phyloP scores from a whole-genome alignment of 345 rosid genomes.

The Toxicodendron radicans region DNA sequence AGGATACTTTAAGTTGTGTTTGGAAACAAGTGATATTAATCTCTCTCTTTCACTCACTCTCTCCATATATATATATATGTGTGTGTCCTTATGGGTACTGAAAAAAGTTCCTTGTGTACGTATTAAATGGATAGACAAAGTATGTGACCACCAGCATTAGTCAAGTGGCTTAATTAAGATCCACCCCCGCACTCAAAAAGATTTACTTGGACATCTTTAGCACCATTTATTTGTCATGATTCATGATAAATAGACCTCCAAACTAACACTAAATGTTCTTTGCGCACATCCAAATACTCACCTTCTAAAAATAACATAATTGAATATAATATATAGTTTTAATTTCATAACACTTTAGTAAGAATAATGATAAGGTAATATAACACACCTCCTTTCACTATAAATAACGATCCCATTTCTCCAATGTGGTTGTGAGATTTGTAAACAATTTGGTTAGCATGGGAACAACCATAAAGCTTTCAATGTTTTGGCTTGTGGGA shows the following conservation, averaged over 20 bases:
- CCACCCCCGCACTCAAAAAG: not conserved
- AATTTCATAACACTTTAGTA: too few relatives aligned
- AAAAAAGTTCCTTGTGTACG: too few relatives aligned
- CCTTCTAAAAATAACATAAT: too few relatives aligned
- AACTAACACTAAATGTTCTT: constrained; percentile 26
- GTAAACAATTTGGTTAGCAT: not conserved
- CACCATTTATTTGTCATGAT: constrained; percentile 16
- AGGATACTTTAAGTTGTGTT: too few relatives aligned
- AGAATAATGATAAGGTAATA: not conserved
- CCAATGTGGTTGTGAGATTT: not conserved
- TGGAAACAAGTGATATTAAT: too few relatives aligned
- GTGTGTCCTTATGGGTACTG: too few relatives aligned
- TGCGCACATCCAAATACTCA: too few relatives aligned
- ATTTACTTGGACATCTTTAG: constrained; percentile 9
- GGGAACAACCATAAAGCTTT: not conserved
- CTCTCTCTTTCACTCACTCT: too few relatives aligned
- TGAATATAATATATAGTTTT: too few relatives aligned
- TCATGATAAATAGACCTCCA: constrained; percentile 29
- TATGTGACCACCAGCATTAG: not conserved
- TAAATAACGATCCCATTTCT: constrained; percentile 23
- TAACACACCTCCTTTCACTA: constrained; percentile 19
- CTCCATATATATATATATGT: too few relatives aligned
- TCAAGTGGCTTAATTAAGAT: not conserved
- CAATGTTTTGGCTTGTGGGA: constrained; percentile 31
- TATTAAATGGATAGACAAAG: not conserved